A percentile compares a stretch with the other conserved stretches of the same genome.
phyloP scores from a whole-genome alignment of 139 green algal genomes.

The Haematococcus lacustris region DNA sequence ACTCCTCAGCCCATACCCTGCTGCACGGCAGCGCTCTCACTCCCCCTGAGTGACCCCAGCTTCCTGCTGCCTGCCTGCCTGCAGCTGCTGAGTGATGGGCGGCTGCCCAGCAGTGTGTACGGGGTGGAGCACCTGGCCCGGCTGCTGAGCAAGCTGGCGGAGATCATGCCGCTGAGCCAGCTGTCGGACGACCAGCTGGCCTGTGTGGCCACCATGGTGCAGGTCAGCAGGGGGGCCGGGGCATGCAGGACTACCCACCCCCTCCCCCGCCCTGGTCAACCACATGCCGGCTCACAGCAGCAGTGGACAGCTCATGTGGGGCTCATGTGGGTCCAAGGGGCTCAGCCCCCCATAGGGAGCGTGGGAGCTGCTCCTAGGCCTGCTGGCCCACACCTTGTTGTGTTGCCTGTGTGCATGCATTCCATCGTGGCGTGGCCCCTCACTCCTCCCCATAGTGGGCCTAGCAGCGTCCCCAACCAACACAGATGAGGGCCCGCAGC shows the following conservation, averaged over 20 bases:
- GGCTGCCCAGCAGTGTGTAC: constrained; percentile 60
- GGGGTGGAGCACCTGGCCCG: constrained; percentile 83
- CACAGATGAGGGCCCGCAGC: no score
- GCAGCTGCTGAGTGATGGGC: constrained; percentile 32
- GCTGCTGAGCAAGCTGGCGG: constrained; percentile 81
- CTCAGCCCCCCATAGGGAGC: neutral
- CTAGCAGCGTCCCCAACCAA: no score
- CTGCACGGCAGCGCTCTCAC: no score
- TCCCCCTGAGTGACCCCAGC: no score
- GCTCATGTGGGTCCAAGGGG: neutral
- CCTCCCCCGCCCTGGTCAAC: neutral
- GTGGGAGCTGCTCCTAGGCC: neutral
- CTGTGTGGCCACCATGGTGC: constrained; percentile 23
- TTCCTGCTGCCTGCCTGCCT: no score
- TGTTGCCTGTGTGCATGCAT: neutral
- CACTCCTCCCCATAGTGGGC: no score
- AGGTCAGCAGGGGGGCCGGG: constrained; percentile 12
- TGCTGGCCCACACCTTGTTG: neutral
- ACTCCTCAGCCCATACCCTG: no score
- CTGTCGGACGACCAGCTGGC: constrained; percentile 20
- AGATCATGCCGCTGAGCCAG: constrained; percentile 36
- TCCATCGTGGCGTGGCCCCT: no score
- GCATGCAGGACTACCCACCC: neutral
- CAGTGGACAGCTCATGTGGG: neutral
- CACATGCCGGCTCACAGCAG: neutral